Evolutionary conservation across 139 green algal species (phyloP).

Genomic region (Chlorella vulgaris): DNA sequence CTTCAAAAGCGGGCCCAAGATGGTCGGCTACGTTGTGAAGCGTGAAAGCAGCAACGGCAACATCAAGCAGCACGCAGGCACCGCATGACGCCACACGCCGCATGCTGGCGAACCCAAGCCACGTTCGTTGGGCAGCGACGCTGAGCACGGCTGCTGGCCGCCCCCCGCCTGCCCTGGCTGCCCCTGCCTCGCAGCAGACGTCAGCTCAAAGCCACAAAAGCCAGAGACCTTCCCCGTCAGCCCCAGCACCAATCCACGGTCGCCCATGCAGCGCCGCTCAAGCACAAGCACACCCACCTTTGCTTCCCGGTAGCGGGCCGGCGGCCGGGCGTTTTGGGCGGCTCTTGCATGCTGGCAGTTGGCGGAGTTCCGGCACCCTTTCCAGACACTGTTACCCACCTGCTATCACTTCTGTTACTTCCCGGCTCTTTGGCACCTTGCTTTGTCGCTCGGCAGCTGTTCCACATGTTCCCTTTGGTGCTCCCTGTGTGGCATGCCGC

Average conservation of each 20-base stretch:
- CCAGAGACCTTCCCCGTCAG: not conserved
- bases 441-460: too few species aligned
- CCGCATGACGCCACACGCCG: too few species aligned
- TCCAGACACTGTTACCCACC: too few species aligned
- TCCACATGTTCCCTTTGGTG: too few species aligned
- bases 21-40: not conserved
- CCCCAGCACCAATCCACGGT: not conserved
- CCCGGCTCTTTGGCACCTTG: too few species aligned
- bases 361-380: too few species aligned
- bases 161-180: not conserved
- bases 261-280: not conserved
- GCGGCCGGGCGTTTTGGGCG: too few species aligned
- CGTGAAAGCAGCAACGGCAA: not conserved
- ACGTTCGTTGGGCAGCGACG: too few species aligned
- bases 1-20: not conserved
- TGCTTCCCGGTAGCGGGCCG: not conserved
- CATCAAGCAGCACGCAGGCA: conserved; percentile 1
- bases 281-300: not conserved
- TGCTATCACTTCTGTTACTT: too few species aligned
- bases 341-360: too few species aligned
- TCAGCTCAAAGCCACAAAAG: not conserved
- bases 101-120: too few species aligned
- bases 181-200: not conserved
- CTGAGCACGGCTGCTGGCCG: not conserved
- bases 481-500: too few species aligned